A percentile compares a stretch with the other conserved stretches of the same genome.
phyloP scores from a whole-genome alignment of 768 basidiomycete genomes.

The Mycena venus region DNA sequence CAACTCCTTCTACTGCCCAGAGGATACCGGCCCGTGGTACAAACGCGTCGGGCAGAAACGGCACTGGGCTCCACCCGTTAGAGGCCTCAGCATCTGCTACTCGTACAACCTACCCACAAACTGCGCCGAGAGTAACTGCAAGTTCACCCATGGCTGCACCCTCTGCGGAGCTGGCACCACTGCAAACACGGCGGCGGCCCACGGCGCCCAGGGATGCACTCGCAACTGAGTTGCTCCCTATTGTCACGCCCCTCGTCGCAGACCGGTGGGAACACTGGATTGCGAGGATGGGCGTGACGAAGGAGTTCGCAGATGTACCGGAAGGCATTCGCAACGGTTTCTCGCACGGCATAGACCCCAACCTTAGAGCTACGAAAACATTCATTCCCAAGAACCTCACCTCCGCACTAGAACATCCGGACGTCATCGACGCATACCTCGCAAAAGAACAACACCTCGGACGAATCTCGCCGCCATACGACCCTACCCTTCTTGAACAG shows the following conservation, averaged over 20 bases:
- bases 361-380: background rate
- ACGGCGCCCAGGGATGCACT: too few species aligned
- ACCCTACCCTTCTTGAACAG: constrained; percentile 1
- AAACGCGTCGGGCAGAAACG: too few species aligned
- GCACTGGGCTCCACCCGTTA: too few species aligned
- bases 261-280: constrained; percentile 27
- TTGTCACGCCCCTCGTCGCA: background rate
- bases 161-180: too few species aligned
- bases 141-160: too few species aligned
- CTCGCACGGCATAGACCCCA: constrained; percentile 14
- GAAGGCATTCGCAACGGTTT: constrained; percentile 34
- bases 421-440: background rate
- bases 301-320: constrained; percentile 34
- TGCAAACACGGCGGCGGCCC: too few species aligned
- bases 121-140: too few species aligned
- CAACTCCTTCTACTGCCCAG: too few species aligned
- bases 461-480: background rate
- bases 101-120: too few species aligned
- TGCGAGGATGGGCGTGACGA: background rate
- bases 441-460: background rate
- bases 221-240: background rate
- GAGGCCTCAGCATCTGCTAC: too few species aligned
- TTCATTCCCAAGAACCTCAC: constrained; percentile 6
- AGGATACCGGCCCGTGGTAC: too few species aligned
- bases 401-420: background rate